Evolutionary conservation across 495 filamentous ascomycete genomes (phyloP).

Genomic region (Thermothielavioides terrestris): DNA sequence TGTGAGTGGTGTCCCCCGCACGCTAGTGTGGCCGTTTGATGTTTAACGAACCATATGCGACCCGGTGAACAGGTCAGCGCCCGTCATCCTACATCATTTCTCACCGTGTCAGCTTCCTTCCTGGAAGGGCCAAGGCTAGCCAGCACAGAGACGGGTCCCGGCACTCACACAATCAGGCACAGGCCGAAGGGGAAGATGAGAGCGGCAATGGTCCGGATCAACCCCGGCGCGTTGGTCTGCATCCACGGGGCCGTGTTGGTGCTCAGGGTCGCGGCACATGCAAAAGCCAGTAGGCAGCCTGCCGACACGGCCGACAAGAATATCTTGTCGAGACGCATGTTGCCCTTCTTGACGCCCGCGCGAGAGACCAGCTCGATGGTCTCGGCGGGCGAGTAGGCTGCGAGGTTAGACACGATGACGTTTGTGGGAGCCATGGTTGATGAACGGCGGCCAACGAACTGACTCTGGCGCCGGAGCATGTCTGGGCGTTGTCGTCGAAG

Average conservation of each 20-base stretch:
- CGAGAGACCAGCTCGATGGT: conserved; percentile 39
- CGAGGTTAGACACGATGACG: too few species aligned
- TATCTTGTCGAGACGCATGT: conserved; percentile 46
- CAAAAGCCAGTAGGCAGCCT: conserved; percentile 46
- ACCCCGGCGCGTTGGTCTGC: conserved; percentile 49
- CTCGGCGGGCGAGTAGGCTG: conserved; percentile 36
- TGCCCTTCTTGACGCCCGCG: conserved; percentile 41
- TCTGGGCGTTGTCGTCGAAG: too few species aligned
- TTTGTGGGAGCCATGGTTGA: too few species aligned
- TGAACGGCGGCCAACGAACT: too few species aligned
- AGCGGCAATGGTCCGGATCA: conserved; percentile 48
- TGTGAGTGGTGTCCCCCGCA: conserved; percentile 51
- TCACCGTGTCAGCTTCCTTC: too few species aligned
- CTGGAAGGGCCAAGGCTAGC: too few species aligned
- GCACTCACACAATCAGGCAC: conserved; percentile 36
- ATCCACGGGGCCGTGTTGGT: conserved; percentile 52
- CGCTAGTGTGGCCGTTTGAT: neutral
- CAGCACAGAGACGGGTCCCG: too few species aligned
- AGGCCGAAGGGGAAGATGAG: conserved; percentile 52
- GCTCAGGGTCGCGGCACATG: conserved; percentile 43
- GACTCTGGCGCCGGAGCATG: too few species aligned
- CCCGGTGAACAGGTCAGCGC: too few species aligned
- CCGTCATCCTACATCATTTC: too few species aligned
- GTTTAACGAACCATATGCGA: too few species aligned
- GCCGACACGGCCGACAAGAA: conserved; percentile 48